These are phyloP conservation scores for Nakazawaea ishiwadae DNA, from an alignment of 805 yeast species.

Conservation along the genomic window DNA sequence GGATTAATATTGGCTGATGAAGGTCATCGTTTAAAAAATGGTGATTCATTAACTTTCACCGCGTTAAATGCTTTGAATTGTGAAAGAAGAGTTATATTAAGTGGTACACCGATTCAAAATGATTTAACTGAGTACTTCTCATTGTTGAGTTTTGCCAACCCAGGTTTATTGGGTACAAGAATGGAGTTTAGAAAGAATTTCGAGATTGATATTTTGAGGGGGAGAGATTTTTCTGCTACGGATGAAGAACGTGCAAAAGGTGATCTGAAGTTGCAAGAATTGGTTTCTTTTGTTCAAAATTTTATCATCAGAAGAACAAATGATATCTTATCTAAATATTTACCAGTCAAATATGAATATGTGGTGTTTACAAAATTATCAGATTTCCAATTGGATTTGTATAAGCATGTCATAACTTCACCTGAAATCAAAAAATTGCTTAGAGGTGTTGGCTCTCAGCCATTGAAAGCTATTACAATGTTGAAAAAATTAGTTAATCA, in stretches of 20 bases:
- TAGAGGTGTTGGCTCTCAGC: constrained; percentile 72
- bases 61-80: constrained; percentile 82
- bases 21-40: constrained; percentile 81
- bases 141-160: constrained; percentile 85
- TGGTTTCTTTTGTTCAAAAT: constrained; percentile 74
- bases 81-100: constrained; percentile 81
- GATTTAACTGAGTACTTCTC: constrained; percentile 94
- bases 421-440: constrained; percentile 68
- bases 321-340: constrained; percentile 87
- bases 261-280: constrained; percentile 60
- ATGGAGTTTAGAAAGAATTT: constrained; percentile 78
- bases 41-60: constrained; percentile 87
- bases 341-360: constrained; percentile 95
- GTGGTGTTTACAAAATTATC: constrained; percentile 88
- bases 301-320: constrained; percentile 94
- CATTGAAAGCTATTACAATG: constrained; percentile 83
- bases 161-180: constrained; percentile 85
- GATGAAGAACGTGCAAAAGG: constrained; percentile 73
- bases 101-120: constrained; percentile 97
- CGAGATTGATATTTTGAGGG: constrained; percentile 73
- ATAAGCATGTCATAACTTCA: constrained; percentile 70
- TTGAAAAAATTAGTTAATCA: constrained; percentile 91
- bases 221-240: constrained; percentile 86
- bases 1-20: constrained; percentile 86
- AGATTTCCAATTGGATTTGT: constrained; percentile 69